Base-by-base conservation (phyloP, 192 early-diverging fungal species). In the Neocallimastix lanati region DNA sequence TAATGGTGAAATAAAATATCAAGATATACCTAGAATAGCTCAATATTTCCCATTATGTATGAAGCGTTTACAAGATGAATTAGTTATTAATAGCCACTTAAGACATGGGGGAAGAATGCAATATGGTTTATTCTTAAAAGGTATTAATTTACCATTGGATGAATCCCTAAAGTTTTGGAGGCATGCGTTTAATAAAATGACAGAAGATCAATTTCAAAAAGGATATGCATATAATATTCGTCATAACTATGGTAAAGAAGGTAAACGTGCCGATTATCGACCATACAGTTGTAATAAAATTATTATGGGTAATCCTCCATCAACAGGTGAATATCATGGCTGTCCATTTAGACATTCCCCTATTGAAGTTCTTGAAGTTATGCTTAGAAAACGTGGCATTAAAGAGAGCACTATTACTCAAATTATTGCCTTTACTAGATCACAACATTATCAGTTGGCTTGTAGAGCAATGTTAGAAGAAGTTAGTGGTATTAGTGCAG, bases 191-290 rank as follows among this genome's bases (percentile, higher is more conserved):
- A 80, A 87, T 37, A 89, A 87, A 77, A 84, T 92, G 78, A 92
- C 92, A 28, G 96, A 94, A 80, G 95, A 96, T 79, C 87, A 96
- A 83, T 99, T 97, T 83, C 88, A 94, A 82, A 99, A 96, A 84
- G 87, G 91, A 77, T 96, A 99, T 78, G 89, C 96, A 7, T 99
- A 99, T 85, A 96, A 96, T 84, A 89, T 99, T 76, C 90, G 96
- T 36, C 95, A 96, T 88, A 95, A 94, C 86, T 99, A 99, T 83
- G 97, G 97, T 79, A 82, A 91, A 81, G 97, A 99, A 83, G 97
- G 97, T 76, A 93, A 91, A 67, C 91, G 97, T 16, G 85, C 85
- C 27, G 86, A 94, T 85, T 95, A 94, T 82, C 84, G 85, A 33
- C 90, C 94, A 21, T 95, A 91, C 80, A 83, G 82, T 35, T 99